Evolutionary conservation across 805 yeast genomes (phyloP), one percentile per base, ranked within the genome.

Genomic region (Zygotorulaspora chibaensis): DNA sequence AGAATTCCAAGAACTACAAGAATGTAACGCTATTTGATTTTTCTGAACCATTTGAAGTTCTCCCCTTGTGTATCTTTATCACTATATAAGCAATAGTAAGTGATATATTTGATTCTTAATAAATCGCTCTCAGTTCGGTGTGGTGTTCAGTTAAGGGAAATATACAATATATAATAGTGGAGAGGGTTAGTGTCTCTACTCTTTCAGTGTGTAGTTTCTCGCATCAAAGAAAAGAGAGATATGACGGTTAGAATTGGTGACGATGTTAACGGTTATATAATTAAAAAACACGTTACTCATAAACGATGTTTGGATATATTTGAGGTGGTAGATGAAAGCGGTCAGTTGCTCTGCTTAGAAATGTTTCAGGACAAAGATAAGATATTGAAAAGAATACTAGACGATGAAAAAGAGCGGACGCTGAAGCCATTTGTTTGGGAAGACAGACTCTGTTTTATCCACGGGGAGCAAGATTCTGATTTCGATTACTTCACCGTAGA

Each of bases 401-500:
- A 37, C 13, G 10, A 12, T 25, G 16, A 23, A 13, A 44, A 40
- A 36, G 35, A 25, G 1, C n/a, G 16, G n/a, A 18, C 27, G 23
- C 16, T 40, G 13, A 30, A 36, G 27, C 26, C 30, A 20, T 40
- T 45, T 17, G 13, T 31, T 3, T 40, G 48, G 48, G 28, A 26
- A 11, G 42, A 33, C 3, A 35, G 17, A 15, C 25, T 16, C 16
- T 45, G 44, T 31, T 33, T 31, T 10, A 17, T 40, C 10, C 36
- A 45, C 10, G 26, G 35, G 2, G 38, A 23, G 23, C 30, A 40
- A 25, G 30, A 30, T 27, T 16, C 33, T 3, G 37, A 36, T 16
- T 13, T 15, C 33, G 48, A 45, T 18, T 45, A 45, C 18, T 45
- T 45, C 29, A 33, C 25, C 13, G 23, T 34, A 13, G 17, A 13